Percentiles rank a stretch among this genome's conserved stretches.
Evolutionary conservation across 2,329 filamentous ascomycete species (phyloP).

Genomic region (Pseudogymnoascus sp.): DNA sequence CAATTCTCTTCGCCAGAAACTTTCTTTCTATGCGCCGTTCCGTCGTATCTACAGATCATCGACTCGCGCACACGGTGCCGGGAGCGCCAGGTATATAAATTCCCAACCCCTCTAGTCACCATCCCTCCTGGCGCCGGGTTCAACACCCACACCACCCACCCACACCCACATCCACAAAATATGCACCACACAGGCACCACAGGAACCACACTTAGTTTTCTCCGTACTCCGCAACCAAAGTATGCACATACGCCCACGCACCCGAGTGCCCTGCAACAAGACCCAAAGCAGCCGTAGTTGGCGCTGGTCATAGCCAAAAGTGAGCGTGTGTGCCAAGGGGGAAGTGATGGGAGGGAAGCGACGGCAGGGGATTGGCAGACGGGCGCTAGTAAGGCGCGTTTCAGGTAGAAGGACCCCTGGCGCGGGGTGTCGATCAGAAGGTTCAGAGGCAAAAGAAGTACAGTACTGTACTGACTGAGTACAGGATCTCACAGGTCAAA

Average conservation of each 20-base stretch:
- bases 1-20: background rate
- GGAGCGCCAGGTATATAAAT: conserved; percentile 9
- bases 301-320: background rate
- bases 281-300: background rate
- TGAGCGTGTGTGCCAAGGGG: background rate
- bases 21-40: background rate
- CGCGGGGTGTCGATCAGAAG: conserved; percentile 6
- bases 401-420: conserved; percentile 9
- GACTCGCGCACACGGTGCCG: background rate
- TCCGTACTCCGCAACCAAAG: background rate
- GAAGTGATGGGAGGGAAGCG: background rate
- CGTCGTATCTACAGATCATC: background rate
- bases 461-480: background rate
- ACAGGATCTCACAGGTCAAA: background rate
- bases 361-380: conserved; percentile 2
- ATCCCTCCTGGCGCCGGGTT: background rate
- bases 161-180: background rate
- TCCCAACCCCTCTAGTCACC: background rate
- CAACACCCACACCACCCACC: conserved; percentile 6
- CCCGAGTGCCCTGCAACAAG: background rate
- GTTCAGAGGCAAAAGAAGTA: background rate
- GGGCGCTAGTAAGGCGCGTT: conserved; percentile 2
- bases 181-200: background rate
- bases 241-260: background rate
- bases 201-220: background rate